Evolutionary conservation across 140 eudicot species (phyloP).

Genomic region (Flaveria floridana): DNA sequence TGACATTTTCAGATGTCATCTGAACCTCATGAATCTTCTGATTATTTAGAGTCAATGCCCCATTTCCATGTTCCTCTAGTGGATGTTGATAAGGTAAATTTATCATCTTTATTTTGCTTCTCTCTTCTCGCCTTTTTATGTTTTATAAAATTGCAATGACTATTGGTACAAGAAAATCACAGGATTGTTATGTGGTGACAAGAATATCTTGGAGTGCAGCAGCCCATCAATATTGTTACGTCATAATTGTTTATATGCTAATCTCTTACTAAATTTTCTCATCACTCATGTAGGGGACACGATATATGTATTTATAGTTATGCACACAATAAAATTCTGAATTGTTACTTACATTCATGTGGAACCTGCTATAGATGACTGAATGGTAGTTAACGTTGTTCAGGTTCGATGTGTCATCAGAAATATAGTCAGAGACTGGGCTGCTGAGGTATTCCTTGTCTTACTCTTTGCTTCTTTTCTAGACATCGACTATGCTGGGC

Average conservation of each 20-base stretch:
- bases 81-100: slow-evolving; percentile 87
- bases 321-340: not conserved
- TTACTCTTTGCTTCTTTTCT: slow-evolving; percentile 8
- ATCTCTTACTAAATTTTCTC: not conserved
- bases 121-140: slow-evolving; percentile 7
- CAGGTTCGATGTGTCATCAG: slow-evolving; percentile 96
- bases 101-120: slow-evolving; percentile 1
- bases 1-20: slow-evolving; percentile 51
- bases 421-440: slow-evolving; percentile 97
- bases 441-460: slow-evolving; percentile 65
- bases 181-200: not conserved
- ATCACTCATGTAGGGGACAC: not conserved
- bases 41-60: slow-evolving; percentile 67
- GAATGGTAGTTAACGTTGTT: slow-evolving; percentile 8
- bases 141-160: not conserved
- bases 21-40: slow-evolving; percentile 56
- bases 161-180: slow-evolving; percentile 10
- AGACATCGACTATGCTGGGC: slow-evolving; percentile 8
- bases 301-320: not conserved
- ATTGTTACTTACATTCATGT: slow-evolving; percentile 14
- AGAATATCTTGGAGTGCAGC: not conserved
- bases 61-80: slow-evolving; percentile 80
- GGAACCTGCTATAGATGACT: slow-evolving; percentile 7
- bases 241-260: not conserved
- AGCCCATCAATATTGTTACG: not conserved